phyloP scores from a whole-genome alignment of 306 rosid species.

The Medicago ruthenica region DNA sequence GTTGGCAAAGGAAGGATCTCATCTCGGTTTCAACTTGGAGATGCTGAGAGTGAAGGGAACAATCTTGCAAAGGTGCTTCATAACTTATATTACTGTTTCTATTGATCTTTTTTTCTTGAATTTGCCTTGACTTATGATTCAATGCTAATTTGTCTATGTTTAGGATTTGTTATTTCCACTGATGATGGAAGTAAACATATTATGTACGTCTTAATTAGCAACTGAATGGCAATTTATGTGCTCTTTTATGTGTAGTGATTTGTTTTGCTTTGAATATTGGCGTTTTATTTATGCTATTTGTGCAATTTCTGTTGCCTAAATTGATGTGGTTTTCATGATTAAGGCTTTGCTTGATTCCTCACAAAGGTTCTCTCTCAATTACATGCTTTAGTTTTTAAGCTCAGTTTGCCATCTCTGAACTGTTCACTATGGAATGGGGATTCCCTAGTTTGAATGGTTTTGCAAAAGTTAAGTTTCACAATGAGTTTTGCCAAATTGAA shows the following conservation, averaged over 20 bases:
- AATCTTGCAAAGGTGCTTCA: constrained; percentile 61
- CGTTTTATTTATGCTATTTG: constrained; percentile 42
- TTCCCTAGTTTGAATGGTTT: background rate
- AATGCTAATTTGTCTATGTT: constrained; percentile 71
- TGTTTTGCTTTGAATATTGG: constrained; percentile 42
- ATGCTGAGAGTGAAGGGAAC: constrained; percentile 53
- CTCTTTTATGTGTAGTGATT: constrained; percentile 43
- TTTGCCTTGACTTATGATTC: constrained; percentile 51
- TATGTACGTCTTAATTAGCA: constrained; percentile 43
- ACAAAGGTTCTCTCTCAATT: constrained; percentile 28
- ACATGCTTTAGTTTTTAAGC: background rate
- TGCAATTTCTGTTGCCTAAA: constrained; percentile 13
- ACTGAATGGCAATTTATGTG: constrained; percentile 66
- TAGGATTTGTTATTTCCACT: constrained; percentile 66
- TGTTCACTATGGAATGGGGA: background rate
- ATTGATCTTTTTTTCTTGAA: constrained; percentile 51
- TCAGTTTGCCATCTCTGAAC: background rate
- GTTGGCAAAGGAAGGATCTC: constrained; percentile 86
- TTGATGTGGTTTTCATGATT: background rate
- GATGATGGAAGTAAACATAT: constrained; percentile 58
- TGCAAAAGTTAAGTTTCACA: background rate
- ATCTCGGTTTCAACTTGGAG: constrained; percentile 80
- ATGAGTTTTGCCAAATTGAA: background rate
- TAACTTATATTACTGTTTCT: constrained; percentile 50
- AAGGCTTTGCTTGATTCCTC: constrained; percentile 26